Conservation (phyloP, 768 basidiomycete genomes). For the Trametes cubensis region DNA sequence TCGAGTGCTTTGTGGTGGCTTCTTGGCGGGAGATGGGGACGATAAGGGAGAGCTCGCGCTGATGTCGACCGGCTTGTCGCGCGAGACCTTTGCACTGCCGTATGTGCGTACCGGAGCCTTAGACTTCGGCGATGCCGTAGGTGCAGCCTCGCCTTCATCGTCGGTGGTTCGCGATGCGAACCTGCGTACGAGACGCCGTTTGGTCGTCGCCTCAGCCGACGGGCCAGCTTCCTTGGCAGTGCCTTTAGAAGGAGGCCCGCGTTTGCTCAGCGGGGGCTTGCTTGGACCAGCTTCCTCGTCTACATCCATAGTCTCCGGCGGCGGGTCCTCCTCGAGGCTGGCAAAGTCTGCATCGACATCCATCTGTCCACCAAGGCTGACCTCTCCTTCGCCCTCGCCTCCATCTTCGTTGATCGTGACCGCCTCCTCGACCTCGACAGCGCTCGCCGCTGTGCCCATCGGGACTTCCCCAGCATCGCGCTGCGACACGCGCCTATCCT, state of each 20-base stretch:
- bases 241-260: slow-evolving; percentile 6
- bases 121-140: not conserved
- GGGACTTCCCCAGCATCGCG: slow-evolving; percentile 24
- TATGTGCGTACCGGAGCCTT: slow-evolving; percentile 11
- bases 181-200: slow-evolving; percentile 18
- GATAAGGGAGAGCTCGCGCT: not conserved
- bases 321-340: slow-evolving; percentile 15
- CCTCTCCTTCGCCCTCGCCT: slow-evolving; percentile 22
- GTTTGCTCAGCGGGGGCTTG: slow-evolving; percentile 8
- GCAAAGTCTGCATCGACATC: slow-evolving; percentile 19
- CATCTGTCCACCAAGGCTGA: slow-evolving; percentile 15
- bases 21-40: slow-evolving; percentile 12
- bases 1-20: not conserved
- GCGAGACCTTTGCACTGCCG: slow-evolving; percentile 10
- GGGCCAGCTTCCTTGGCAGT: not conserved
- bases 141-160: slow-evolving; percentile 11
- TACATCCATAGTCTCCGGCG: slow-evolving; percentile 25
- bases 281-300: slow-evolving; percentile 26
- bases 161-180: slow-evolving; percentile 17
- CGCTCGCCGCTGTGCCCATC: slow-evolving; percentile 27
- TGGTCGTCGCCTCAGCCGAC: not conserved
- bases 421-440: slow-evolving; percentile 33
- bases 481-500: not conserved
- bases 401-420: slow-evolving; percentile 19
- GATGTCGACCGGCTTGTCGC: not conserved